phyloP scores from a whole-genome alignment of 305 asterid genomes.

The Striga hermonthica region DNA sequence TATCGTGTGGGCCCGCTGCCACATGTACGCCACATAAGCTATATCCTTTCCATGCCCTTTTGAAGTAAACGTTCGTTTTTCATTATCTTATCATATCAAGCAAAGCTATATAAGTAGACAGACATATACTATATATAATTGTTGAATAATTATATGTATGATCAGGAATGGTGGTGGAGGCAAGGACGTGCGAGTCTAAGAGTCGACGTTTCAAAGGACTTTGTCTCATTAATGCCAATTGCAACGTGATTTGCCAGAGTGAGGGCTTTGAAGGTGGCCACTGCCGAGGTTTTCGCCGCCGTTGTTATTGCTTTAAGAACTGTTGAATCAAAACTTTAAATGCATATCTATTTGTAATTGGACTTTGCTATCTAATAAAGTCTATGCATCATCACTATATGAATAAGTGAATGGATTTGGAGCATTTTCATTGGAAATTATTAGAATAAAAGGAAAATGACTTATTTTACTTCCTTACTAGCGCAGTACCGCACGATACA shows the following conservation, averaged over 20 bases:
- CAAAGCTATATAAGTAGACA: neutral
- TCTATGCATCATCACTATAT: too few relatives aligned
- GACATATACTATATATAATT: neutral
- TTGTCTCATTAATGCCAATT: conserved; percentile 42
- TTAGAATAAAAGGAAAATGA: too few relatives aligned
- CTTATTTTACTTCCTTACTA: too few relatives aligned
- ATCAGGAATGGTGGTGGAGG: conserved; percentile 43
- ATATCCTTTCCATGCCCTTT: too few relatives aligned
- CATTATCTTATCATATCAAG: too few relatives aligned
- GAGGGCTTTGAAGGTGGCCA: conserved; percentile 55
- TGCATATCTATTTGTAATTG: neutral
- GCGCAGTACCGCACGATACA: too few relatives aligned
- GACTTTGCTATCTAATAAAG: too few relatives aligned
- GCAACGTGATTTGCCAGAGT: conserved; percentile 47
- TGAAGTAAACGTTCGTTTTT: too few relatives aligned
- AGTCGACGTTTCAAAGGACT: conserved; percentile 48
- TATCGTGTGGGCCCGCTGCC: too few relatives aligned
- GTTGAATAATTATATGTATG: neutral
- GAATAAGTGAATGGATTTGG: too few relatives aligned
- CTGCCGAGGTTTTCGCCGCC: conserved; percentile 63
- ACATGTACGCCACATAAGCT: too few relatives aligned
- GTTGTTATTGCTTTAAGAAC: conserved; percentile 51
- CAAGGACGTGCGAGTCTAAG: conserved; percentile 47
- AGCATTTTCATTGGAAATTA: too few relatives aligned
- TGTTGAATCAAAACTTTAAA: conserved; percentile 26